Evolutionary conservation across 345 rosid genomes (phyloP).

Genomic region (Lepidium africanum): DNA sequence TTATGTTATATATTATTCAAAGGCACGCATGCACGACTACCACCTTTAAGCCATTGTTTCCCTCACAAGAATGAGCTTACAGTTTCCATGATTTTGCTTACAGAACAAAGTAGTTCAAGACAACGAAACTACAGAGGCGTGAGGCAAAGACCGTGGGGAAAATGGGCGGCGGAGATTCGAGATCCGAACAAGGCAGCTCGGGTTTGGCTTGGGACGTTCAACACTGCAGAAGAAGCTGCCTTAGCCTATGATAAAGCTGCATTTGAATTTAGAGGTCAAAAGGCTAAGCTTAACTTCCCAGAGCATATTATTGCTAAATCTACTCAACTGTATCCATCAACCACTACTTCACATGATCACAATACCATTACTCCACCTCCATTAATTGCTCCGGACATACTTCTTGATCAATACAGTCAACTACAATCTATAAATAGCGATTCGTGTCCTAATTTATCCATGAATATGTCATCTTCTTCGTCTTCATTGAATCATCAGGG

Average conservation of each 20-base stretch:
- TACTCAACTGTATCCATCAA: conserved; percentile 3
- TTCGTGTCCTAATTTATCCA: not conserved
- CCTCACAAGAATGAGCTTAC: not conserved
- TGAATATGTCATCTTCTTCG: conserved; percentile 16
- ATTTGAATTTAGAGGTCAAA: conserved; percentile 25
- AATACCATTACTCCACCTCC: not conserved
- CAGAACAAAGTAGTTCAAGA: conserved; percentile 5
- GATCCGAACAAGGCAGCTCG: conserved; percentile 30
- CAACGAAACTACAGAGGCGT: conserved; percentile 31
- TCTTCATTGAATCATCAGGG: not conserved
- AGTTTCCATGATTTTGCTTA: not conserved
- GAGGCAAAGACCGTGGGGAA: conserved; percentile 32
- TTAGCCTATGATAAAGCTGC: conserved; percentile 30
- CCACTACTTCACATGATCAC: not conserved
- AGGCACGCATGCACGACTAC: conserved; percentile 4
- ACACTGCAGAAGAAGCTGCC: conserved; percentile 29
- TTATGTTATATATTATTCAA: not conserved
- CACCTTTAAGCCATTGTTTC: too few species aligned
- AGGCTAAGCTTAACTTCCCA: conserved; percentile 31
- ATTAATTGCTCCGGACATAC: conserved; percentile 16
- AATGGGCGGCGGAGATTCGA: conserved; percentile 30
- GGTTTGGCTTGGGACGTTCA: conserved; percentile 30
- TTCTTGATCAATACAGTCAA: conserved; percentile 24
- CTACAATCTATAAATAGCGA: not conserved
- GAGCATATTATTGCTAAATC: conserved; percentile 14